Evolutionary conservation across 345 rosid genomes (phyloP).

Genomic region (Kernera saxatilis): DNA sequence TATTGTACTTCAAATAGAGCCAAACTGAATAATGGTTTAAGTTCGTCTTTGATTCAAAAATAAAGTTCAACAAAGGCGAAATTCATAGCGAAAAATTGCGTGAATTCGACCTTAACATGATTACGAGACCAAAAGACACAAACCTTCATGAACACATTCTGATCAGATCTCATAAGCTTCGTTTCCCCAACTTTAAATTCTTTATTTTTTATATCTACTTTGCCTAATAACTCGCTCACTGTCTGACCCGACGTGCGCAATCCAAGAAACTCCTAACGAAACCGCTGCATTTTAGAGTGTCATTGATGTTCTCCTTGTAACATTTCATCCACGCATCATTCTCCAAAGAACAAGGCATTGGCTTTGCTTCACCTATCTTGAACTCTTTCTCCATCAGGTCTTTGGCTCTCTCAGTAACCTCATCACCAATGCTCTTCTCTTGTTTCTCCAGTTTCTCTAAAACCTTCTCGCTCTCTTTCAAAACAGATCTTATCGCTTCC

Average conservation of each 20-base stretch:
- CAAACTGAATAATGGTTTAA: too few relatives aligned
- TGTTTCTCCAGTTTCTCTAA: conserved; percentile 56
- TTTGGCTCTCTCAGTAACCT: conserved; percentile 65
- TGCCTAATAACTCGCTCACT: background rate
- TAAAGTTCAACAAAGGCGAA: too few relatives aligned
- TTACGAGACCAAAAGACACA: too few relatives aligned
- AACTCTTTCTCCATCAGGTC: conserved; percentile 70
- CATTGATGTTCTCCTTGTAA: conserved; percentile 59
- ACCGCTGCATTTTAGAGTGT: conserved; percentile 54
- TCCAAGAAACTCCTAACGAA: conserved; percentile 51
- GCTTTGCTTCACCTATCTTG: conserved; percentile 56
- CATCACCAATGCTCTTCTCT: conserved; percentile 51
- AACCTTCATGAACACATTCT: too few relatives aligned
- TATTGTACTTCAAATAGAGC: too few relatives aligned
- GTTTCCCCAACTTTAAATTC: too few relatives aligned
- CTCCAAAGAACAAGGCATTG: conserved; percentile 73
- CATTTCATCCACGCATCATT: conserved; percentile 61
- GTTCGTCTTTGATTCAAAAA: too few relatives aligned
- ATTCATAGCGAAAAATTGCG: too few relatives aligned
- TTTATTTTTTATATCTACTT: too few relatives aligned
- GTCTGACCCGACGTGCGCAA: conserved; percentile 55
- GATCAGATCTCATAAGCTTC: too few relatives aligned
- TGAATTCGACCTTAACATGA: too few relatives aligned
- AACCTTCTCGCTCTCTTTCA: conserved; percentile 68
- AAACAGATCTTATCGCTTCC: conserved; percentile 34